Conservation (phyloP, 495 filamentous ascomycete genomes). For the Neurospora sp. region DNA sequence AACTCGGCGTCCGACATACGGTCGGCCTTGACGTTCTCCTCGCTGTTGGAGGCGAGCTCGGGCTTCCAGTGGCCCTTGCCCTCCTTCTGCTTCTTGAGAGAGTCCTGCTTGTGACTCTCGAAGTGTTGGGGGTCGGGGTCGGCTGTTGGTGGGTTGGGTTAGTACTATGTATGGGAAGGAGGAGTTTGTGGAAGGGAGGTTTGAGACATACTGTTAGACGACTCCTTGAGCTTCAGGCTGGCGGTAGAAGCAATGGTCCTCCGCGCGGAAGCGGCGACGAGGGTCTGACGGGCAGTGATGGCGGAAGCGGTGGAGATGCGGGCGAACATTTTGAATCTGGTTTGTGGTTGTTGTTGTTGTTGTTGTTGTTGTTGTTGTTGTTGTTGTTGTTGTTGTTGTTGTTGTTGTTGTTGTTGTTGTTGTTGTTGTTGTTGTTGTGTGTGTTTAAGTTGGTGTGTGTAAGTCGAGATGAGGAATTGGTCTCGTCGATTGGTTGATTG, state of each 20-base stretch:
- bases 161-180: background rate
- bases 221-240: constrained; percentile 2
- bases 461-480: background rate
- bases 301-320: constrained; percentile 2
- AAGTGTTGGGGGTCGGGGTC: constrained; percentile 30
- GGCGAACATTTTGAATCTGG: constrained; percentile 1
- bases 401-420: background rate
- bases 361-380: background rate
- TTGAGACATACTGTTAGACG: background rate
- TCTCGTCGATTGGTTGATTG: background rate
- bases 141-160: constrained; percentile 4
- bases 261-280: background rate
- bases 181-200: background rate
- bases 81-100: constrained; percentile 55
- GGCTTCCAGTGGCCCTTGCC: constrained; percentile 76
- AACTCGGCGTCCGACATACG: constrained; percentile 11
- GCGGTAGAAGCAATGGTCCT: background rate
- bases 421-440: background rate
- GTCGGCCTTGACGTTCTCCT: constrained; percentile 59
- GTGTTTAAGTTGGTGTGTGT: background rate
- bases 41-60: constrained; percentile 68
- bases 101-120: constrained; percentile 65
- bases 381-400: background rate
- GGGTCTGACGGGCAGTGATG: background rate
- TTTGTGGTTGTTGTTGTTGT: background rate